Evolutionary conservation across 176 grass and related monocot genomes (phyloP), one percentile per base, ranked within the genome.

Genomic region (Avena insularis): DNA sequence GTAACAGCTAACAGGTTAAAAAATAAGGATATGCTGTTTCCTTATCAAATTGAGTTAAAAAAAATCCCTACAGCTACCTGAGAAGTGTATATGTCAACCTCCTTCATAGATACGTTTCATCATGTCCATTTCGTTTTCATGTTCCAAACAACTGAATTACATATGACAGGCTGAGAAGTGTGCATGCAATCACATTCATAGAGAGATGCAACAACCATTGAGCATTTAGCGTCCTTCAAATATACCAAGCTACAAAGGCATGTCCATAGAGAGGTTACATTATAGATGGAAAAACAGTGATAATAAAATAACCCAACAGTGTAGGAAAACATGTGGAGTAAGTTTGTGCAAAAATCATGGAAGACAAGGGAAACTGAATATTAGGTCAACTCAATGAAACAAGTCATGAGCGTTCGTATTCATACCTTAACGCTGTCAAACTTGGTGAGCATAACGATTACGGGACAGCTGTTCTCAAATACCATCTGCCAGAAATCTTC

Each of bases 401-500:
- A 77, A 77, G 15, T 64, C 38, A 71, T 3, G 12, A 77, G 23
- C 35, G 23, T 78, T 69, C 33, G 62, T 4, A 46, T 67, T 65
- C 83, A 77, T 68, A 98, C 97, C 97, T 91, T 94, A 40, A 9
- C 10, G 70, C 35, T 85, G 76, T 99, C 97, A 82, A 94, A 86
- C 47, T 90, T 90, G 50, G 97, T 90, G 58, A 96, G 67, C 97
- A 99, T 99, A 79, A 99, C 94, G 78, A 99, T 99, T 45, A 94
- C 87, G 87, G 90, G 87, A 83, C 97, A 94, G 12, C 20, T 83
- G 83, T 99, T 87, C 8, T 99, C 87, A 82, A 87, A 89, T 31
- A 99, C 90, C 97, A 99, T 99, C 77, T 96, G 88, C 97, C 97
- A 99, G 79, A 99, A 99, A 94, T 99, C 90, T 50, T 86, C 85